Evolutionary conservation across 768 basidiomycete genomes (phyloP).

Genomic region (Suillus placidus): DNA sequence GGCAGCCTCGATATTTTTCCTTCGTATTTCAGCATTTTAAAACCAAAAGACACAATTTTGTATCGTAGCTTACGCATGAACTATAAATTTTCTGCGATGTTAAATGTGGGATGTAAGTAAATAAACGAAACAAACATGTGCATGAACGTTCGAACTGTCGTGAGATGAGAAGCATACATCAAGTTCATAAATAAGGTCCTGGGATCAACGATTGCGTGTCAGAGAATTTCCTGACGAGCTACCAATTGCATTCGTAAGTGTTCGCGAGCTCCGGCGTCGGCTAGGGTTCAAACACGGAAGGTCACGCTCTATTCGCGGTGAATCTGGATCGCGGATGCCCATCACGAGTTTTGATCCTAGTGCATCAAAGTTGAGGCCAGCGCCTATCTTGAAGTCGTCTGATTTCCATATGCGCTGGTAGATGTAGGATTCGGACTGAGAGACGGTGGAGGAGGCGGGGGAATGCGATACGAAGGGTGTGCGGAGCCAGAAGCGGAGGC

Average conservation of each 20-base stretch:
- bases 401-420: slow-evolving; percentile 71
- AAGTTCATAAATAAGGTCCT: neutral
- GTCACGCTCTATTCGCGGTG: slow-evolving; percentile 14
- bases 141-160: neutral
- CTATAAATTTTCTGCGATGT: slow-evolving; percentile 31
- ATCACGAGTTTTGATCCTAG: slow-evolving; percentile 53
- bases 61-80: slow-evolving; percentile 38
- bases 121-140: neutral
- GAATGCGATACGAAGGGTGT: slow-evolving; percentile 40
- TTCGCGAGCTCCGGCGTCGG: slow-evolving; percentile 15
- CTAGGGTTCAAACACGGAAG: slow-evolving; percentile 9
- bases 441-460: slow-evolving; percentile 33
- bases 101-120: neutral
- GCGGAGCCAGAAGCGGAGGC: slow-evolving; percentile 66
- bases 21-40: slow-evolving; percentile 25
- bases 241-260: slow-evolving; percentile 7
- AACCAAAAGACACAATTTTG: slow-evolving; percentile 25
- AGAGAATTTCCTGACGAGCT: neutral
- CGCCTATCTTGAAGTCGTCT: slow-evolving; percentile 64
- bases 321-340: slow-evolving; percentile 38
- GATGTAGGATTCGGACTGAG: slow-evolving; percentile 52
- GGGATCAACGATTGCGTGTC: slow-evolving; percentile 15
- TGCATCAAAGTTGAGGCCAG: slow-evolving; percentile 54
- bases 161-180: neutral
- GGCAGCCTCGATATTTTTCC: slow-evolving; percentile 10